Evolutionary conservation across 1,284 basidiomycete genomes (phyloP).

Genomic region (Heterobasidion parviporum): DNA sequence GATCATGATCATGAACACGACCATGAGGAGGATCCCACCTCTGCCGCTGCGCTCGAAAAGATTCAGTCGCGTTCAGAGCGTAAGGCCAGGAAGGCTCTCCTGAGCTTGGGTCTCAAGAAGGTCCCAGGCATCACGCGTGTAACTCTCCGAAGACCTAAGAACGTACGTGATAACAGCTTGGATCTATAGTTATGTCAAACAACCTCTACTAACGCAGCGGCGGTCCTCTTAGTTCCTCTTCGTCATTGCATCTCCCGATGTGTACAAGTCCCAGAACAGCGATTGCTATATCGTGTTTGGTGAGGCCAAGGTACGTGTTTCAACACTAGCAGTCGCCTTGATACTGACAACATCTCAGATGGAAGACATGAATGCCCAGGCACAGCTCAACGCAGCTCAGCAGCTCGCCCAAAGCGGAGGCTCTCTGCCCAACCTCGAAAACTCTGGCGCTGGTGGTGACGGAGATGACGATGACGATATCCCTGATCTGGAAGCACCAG

Average conservation of each 20-base stretch:
- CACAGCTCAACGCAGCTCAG: conserved; percentile 79
- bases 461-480: conserved; percentile 74
- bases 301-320: conserved; percentile 74
- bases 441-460: conserved; percentile 37
- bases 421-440: conserved; percentile 45
- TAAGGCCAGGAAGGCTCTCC: conserved; percentile 84
- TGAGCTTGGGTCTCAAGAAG: conserved; percentile 85
- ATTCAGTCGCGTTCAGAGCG: conserved; percentile 89
- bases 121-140: conserved; percentile 93
- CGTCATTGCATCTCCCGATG: conserved; percentile 90
- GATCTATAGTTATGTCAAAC: background rate
- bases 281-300: conserved; percentile 99
- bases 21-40: conserved; percentile 72
- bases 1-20: conserved; percentile 50
- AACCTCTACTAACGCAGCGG: background rate
- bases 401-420: conserved; percentile 60
- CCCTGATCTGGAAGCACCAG: conserved; percentile 73
- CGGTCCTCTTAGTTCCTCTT: conserved; percentile 63
- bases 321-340: background rate
- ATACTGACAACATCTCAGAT: conserved; percentile 37
- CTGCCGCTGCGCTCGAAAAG: conserved; percentile 82
- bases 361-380: conserved; percentile 86
- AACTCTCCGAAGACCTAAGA: conserved; percentile 90
- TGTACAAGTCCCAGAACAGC: conserved; percentile 95
- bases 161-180: conserved; percentile 43